Evolutionary conservation across 2,329 filamentous ascomycete genomes (phyloP), one percentile per base, ranked within the genome.

Genomic region (Myriosclerotinia scirpicola): DNA sequence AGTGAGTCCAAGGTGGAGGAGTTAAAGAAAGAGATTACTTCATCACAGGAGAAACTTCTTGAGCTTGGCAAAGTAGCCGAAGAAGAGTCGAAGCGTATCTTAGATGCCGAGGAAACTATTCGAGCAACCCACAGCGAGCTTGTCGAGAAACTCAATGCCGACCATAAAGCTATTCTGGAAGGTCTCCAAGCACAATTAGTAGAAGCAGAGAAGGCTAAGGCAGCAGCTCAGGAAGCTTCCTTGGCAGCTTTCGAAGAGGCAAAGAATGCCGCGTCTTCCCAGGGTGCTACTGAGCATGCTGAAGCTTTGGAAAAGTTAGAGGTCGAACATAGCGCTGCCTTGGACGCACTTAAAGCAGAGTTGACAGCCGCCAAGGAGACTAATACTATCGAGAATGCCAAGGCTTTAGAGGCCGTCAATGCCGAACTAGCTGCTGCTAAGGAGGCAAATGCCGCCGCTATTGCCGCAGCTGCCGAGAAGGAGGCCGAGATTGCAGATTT

Each of bases 1-100:
- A 86, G 84, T 69, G 85, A 88, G 72, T 76, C 81, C 8, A 84
- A 87, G 73, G 83, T 88, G 12, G 81, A 83, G 64, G 77, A 82
- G 15, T 80, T 89, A 40, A 86, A 85, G 75, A 79, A 80, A 7
- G 83, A 88, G 71, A 81, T 89, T 59, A 78, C 81, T 67, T 77
- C 81, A 11, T 85, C 84, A 0, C 80, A 87, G 73, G 82, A 82
- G 61, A 87, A 83, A 72, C 80, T 88, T 64, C 74, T 80, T 2
- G 81, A 85, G 70, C 80, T 88, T 26, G 81, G 80, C 65, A 81
- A 84, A 59, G 81, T 85, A 76, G 77, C 84, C 42, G 78, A 80
- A 71, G 77, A 80, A 54, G 80, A 79, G 50, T 75, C 75, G 22
- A 73, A 77, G 12, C 75, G 76, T 22, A 74, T 77, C 26, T 70